Base-by-base conservation (phyloP, 345 rosid species). In the Populus deltoides region DNA sequence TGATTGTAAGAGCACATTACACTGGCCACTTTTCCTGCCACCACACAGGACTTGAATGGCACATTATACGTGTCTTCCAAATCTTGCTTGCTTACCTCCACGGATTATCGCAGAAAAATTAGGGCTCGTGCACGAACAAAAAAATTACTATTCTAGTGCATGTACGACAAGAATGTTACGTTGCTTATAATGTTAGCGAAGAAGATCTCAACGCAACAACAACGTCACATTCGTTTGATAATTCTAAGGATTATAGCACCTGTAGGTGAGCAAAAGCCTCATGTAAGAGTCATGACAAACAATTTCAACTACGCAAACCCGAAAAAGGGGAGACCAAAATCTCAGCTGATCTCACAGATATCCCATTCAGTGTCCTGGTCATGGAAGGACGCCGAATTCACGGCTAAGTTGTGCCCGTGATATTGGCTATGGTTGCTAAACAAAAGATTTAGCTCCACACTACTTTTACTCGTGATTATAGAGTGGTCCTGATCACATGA, bases 1-100 rank as follows among this genome's bases (percentile, higher is more conserved):
- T 92, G 99, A 77, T 96, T 93, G 82, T 96, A 96, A 31, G 99
- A 96, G 79, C 99, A 96, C 99, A 96, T 96, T 1, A 96, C 97
- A 83, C 99, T 93, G 0, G 98, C 97, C 8, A 93, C 99, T 11
- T 83, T 88, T 36, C 99, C 99, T 61, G 93, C 97, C 81, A 81
- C 79, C 36, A 96, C 99, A 70, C 99, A 96, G 0, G 90, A 84
- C 83, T 86, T 92, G 84, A 96, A 96, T 51, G 99, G 98, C 68
- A 92, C 97, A 53, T 91, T 55, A 68, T 88, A 96, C 4, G 99
- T 96, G 82, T 96, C 99, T 66, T 83, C 97, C 82, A 96, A 80
- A 72, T 96, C 99, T 82, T 93, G 99, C 88, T 87, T 89, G 77
- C 93, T 93, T 3, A 96, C 99, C 99, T 94, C 43, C 75, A 79